These are phyloP conservation scores for Alternaria brassicicola DNA, from an alignment of 2,329 filamentous ascomycete genomes.

Conservation along the genomic window DNA sequence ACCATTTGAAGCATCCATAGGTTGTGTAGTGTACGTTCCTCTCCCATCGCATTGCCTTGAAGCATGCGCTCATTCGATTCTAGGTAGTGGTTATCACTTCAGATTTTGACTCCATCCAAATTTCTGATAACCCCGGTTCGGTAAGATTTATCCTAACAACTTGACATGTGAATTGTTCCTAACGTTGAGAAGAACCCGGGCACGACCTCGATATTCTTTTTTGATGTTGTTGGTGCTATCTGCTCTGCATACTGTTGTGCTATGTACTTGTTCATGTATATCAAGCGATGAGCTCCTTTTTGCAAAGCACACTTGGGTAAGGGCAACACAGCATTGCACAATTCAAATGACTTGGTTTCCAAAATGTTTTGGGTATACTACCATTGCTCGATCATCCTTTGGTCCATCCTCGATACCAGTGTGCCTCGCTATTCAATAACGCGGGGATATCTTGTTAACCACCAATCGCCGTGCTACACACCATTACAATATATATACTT, in stretches of 20 bases:
- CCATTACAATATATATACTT: neutral
- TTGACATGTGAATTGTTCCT: neutral
- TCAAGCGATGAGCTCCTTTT: neutral
- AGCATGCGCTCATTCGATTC: conserved; percentile 20
- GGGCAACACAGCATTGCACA: too few relatives aligned
- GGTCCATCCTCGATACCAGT: neutral
- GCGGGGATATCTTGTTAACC: conserved; percentile 2
- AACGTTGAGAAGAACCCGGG: conserved; percentile 20
- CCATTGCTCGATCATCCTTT: neutral
- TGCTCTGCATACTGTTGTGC: neutral
- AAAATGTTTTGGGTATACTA: neutral
- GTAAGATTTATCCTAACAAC: neutral
- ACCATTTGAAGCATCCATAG: conserved; percentile 11
- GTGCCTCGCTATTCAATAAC: conserved; percentile 16
- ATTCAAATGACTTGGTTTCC: neutral
- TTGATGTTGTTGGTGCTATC: neutral
- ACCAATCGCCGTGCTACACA: neutral
- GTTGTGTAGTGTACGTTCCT: conserved; percentile 27
- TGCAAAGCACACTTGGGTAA: neutral
- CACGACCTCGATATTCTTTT: conserved; percentile 14
- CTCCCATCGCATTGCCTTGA: neutral
- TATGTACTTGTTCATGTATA: neutral
- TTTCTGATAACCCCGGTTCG: conserved; percentile 36
- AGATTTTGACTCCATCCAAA: conserved; percentile 27
- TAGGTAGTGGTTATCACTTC: conserved; percentile 36